Conservation (phyloP, 2,329 filamentous ascomycete species). For the Fusarium circinatum region DNA sequence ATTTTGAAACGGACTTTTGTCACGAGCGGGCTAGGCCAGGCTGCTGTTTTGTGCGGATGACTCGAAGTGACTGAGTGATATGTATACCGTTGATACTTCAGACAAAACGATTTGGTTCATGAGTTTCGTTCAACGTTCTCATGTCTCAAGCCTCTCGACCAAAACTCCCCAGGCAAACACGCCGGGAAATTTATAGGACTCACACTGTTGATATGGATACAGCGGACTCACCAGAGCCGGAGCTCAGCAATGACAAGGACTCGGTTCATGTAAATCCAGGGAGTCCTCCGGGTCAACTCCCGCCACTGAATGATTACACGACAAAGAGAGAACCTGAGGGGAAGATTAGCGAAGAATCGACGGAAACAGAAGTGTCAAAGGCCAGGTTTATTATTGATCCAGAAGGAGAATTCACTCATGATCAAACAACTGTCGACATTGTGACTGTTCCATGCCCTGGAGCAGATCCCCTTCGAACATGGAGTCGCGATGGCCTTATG, state of each 20-base stretch:
- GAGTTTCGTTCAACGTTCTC: not conserved
- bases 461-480: constrained; percentile 62
- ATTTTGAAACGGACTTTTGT: constrained; percentile 8
- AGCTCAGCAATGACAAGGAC: constrained; percentile 38
- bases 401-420: constrained; percentile 53
- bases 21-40: constrained; percentile 30
- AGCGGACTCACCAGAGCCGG: constrained; percentile 7
- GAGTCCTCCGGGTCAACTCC: constrained; percentile 38
- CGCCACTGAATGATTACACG: constrained; percentile 32
- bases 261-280: constrained; percentile 45
- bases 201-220: constrained; percentile 31
- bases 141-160: constrained; percentile 34
- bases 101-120: not conserved
- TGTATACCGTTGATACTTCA: not conserved
- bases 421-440: constrained; percentile 65
- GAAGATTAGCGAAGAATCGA: constrained; percentile 2
- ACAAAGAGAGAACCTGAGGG: constrained; percentile 5
- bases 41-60: constrained; percentile 24
- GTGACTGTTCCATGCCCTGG: constrained; percentile 65
- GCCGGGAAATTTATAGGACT: constrained; percentile 22
- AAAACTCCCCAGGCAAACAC: constrained; percentile 8
- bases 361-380: not conserved
- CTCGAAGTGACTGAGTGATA: constrained; percentile 17
- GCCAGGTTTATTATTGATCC: constrained; percentile 49
- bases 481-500: constrained; percentile 61